Evolutionary conservation across 2,329 filamentous ascomycete species (phyloP), one percentile per base, ranked within the genome.

Genomic region (Elsinoe fawcettii): DNA sequence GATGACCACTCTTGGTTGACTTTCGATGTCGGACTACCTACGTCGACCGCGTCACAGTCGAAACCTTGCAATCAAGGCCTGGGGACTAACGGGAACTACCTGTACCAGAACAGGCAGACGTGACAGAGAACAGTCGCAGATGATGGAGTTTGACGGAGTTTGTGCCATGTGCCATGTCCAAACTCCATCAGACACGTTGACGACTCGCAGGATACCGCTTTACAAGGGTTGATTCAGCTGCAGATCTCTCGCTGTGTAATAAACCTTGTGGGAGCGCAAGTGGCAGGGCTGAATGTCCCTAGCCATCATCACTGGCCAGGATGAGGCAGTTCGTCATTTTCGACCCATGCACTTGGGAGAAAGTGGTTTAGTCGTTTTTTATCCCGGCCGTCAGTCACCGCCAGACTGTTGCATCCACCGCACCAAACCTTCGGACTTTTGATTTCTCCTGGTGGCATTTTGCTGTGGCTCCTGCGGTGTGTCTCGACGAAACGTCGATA

Each of bases 351-450:
- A 16, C 49, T 53, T 37, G 32, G 16, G 11, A 11, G 8, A 34
- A 53, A 34, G 32, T 39, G 14, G 32, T 16, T n/a, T 39, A 53
- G 49, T n/a, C n/a, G n/a, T n/a, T n/a, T n/a, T n/a, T n/a, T n/a
- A n/a, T n/a, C n/a, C n/a, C n/a, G n/a, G n/a, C n/a, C n/a, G n/a
- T n/a, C n/a, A n/a, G n/a, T n/a, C 49, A 53, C 49, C 49, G 49
- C 49, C 49, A 53, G 39, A 53, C 32, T 39, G 11, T 34, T 53
- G n/a, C 49, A 20, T 53, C 25, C 49, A 53, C 49, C 49, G 49
- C 49, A 53, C 32, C 32, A 34, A 36, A 53, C 23, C 49, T 30
- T 53, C 49, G 49, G 49, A 39, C 49, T 39, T 25, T 37, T 39
- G 7, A 20, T 8, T 23, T 53, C 5, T 12, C 18, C 30, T 37